These are phyloP conservation scores for Saprolegnia parasitica DNA, from an alignment of 352 stramenopile species.

Conservation along the genomic window DNA sequence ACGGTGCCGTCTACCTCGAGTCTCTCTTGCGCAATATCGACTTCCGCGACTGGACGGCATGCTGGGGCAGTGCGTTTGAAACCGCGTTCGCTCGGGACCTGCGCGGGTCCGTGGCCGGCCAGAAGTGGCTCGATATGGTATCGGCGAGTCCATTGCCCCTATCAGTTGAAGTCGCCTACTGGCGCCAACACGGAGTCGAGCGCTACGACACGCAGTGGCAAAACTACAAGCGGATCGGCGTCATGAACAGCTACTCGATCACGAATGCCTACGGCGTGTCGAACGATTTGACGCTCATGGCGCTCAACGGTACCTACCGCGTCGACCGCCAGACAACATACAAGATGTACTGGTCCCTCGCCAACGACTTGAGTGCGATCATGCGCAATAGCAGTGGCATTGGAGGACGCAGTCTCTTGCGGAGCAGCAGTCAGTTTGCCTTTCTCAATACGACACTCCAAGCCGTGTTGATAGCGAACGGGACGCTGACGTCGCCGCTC, in stretches of 20 bases:
- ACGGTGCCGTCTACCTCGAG: slow-evolving; percentile 23
- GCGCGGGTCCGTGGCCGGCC: background rate
- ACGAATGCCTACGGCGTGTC: slow-evolving; percentile 1
- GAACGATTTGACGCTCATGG: background rate
- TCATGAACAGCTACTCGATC: slow-evolving; percentile 13
- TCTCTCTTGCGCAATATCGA: slow-evolving; percentile 11
- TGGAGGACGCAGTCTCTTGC: background rate
- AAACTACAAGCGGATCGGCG: slow-evolving; percentile 18
- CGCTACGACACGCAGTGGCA: slow-evolving; percentile 12
- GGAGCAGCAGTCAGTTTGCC: background rate
- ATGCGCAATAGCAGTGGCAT: background rate
- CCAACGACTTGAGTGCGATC: slow-evolving; percentile 10
- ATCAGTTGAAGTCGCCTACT: slow-evolving; percentile 4
- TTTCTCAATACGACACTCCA: slow-evolving; percentile 7
- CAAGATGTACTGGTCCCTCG: slow-evolving; percentile 21
- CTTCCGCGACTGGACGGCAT: background rate
- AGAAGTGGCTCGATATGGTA: background rate
- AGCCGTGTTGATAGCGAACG: background rate
- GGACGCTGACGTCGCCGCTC: background rate
- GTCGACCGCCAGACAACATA: background rate
- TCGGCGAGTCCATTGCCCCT: background rate
- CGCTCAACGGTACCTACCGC: background rate
- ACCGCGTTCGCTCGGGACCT: background rate
- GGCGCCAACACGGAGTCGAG: background rate
- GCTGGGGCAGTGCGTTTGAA: slow-evolving; percentile 21